Evolutionary conservation across 768 basidiomycete genomes (phyloP).

Genomic region (Pleurotus salmoneostramineus): DNA sequence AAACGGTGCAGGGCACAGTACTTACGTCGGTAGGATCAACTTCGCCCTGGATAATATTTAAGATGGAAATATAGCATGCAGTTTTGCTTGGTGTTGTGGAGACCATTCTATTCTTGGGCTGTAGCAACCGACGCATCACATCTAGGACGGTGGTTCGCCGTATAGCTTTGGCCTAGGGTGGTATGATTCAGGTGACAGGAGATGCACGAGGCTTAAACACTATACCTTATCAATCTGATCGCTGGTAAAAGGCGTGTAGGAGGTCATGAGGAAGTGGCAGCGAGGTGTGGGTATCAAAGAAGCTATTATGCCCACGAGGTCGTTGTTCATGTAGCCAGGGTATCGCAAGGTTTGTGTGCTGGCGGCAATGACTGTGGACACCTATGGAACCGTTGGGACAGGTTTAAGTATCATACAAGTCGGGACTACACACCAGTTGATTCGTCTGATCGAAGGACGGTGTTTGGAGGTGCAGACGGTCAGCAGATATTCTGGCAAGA

Average conservation of each 20-base stretch:
- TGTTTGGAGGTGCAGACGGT: conserved; percentile 84
- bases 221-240: conserved; percentile 93
- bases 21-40: conserved; percentile 95
- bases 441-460: conserved; percentile 91
- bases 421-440: conserved; percentile 58
- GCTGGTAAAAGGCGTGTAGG: conserved; percentile 97
- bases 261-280: conserved; percentile 98
- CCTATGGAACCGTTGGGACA: conserved; percentile 39
- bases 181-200: not conserved
- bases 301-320: conserved; percentile 94
- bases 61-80: conserved; percentile 94
- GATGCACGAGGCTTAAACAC: not conserved
- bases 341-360: conserved; percentile 96
- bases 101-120: conserved; percentile 99
- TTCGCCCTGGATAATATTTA: conserved; percentile 98
- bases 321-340: conserved; percentile 99
- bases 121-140: conserved; percentile 95
- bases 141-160: conserved; percentile 96
- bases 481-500: conserved; percentile 86
- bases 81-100: conserved; percentile 90
- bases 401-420: not conserved
- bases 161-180: conserved; percentile 81
- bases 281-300: conserved; percentile 95
- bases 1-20: conserved; percentile 7
- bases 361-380: conserved; percentile 96